Evolutionary conservation across 306 rosid genomes (phyloP).

Genomic region (Cyamopsis tetragonoloba): DNA sequence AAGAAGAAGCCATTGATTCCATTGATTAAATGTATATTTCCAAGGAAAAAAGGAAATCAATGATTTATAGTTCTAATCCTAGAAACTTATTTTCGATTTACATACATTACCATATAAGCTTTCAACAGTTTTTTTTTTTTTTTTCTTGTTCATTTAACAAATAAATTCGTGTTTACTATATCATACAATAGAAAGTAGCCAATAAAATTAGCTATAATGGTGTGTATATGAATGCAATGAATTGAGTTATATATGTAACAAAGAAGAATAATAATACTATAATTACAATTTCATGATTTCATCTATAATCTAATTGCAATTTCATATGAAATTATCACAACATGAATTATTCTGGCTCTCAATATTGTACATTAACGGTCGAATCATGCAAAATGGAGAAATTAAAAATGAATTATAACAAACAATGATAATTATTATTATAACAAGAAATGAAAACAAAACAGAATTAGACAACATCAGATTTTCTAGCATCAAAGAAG

Average conservation of each 20-base stretch:
- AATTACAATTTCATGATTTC: background rate
- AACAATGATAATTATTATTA: too few relatives aligned
- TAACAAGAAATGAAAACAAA: too few relatives aligned
- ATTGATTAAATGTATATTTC: constrained; percentile 56
- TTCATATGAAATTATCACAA: too few relatives aligned
- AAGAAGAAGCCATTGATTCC: constrained; percentile 69
- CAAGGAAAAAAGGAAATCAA: constrained; percentile 57
- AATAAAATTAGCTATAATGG: too few relatives aligned
- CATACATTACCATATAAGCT: constrained; percentile 19
- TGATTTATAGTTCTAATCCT: constrained; percentile 18
- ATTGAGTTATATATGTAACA: constrained; percentile 9
- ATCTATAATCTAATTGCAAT: too few relatives aligned
- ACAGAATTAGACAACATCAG: constrained; percentile 41
- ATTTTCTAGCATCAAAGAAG: constrained; percentile 35
- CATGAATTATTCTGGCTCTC: too few relatives aligned
- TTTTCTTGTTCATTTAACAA: background rate
- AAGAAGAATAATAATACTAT: too few relatives aligned
- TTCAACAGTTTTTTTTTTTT: constrained; percentile 11
- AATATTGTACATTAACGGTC: too few relatives aligned
- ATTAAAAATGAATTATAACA: too few relatives aligned
- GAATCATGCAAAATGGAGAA: too few relatives aligned
- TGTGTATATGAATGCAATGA: background rate
- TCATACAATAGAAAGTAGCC: too few relatives aligned
- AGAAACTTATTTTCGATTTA: background rate
- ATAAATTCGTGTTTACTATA: background rate